Evolutionary conservation across 352 stramenopile genomes (phyloP).

Genomic region (Globisporangium ultimum): DNA sequence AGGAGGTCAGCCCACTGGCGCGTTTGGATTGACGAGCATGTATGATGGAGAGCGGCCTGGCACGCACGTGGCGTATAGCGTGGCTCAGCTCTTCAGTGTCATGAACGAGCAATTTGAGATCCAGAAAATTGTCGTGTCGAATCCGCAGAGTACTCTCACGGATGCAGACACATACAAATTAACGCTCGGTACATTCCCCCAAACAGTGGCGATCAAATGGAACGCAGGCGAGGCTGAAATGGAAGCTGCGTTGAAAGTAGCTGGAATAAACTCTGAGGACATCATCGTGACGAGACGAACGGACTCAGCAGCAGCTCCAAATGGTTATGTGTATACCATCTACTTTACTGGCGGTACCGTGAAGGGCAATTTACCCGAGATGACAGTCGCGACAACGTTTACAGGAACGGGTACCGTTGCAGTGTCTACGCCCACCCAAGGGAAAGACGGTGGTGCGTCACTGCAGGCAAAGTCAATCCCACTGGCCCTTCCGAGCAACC

Average conservation of each 20-base stretch:
- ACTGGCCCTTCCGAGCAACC: slow-evolving; percentile 29
- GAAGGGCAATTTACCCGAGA: slow-evolving; percentile 26
- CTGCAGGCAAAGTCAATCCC: slow-evolving; percentile 49
- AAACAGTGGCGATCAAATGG: slow-evolving; percentile 52
- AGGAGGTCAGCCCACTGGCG: slow-evolving; percentile 24
- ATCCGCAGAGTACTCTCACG: slow-evolving; percentile 36
- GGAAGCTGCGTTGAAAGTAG: slow-evolving; percentile 26
- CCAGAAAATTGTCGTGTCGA: slow-evolving; percentile 51
- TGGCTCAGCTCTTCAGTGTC: slow-evolving; percentile 70
- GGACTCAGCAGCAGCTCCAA: slow-evolving; percentile 34
- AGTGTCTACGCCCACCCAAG: slow-evolving; percentile 27
- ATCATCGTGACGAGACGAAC: slow-evolving; percentile 53
- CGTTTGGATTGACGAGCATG: slow-evolving; percentile 40
- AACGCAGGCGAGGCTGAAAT: slow-evolving; percentile 46
- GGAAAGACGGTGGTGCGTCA: slow-evolving; percentile 22
- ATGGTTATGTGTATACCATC: slow-evolving; percentile 69
- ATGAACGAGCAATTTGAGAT: slow-evolving; percentile 70
- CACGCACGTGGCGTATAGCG: slow-evolving; percentile 44
- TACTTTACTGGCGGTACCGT: slow-evolving; percentile 64
- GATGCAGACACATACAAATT: slow-evolving; percentile 38
- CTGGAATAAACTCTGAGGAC: slow-evolving; percentile 19
- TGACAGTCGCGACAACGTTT: slow-evolving; percentile 19
- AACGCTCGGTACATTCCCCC: slow-evolving; percentile 17
- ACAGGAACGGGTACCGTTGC: slow-evolving; percentile 34
- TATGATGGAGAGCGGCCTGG: slow-evolving; percentile 57